Evolutionary conservation across 83 land plant species (phyloP).

Genomic region (Diphasiastrum complanatum): DNA sequence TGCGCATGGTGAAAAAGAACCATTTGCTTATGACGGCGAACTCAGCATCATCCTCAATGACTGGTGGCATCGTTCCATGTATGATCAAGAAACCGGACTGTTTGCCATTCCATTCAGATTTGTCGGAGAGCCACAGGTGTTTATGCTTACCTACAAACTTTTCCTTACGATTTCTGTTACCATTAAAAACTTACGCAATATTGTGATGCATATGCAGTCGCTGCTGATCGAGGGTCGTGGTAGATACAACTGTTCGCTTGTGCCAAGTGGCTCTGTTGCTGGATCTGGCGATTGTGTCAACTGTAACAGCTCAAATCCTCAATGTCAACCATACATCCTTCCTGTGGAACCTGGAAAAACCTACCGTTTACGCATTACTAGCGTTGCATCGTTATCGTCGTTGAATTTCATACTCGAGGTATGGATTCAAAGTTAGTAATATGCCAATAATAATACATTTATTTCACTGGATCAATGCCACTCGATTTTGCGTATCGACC

Average conservation of each 20-base stretch:
- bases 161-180: not conserved
- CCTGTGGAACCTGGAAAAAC: conserved; percentile 44
- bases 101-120: conserved; percentile 50
- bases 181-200: not conserved
- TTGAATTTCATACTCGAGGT: conserved; percentile 67
- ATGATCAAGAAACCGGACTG: conserved; percentile 48
- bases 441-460: too few species aligned
- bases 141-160: not conserved
- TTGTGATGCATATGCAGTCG: conserved; percentile 41
- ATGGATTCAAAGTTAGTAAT: too few species aligned
- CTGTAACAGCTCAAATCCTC: conserved; percentile 26
- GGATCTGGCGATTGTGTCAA: not conserved
- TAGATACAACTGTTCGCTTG: conserved; percentile 46
- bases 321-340: conserved; percentile 38
- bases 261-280: conserved; percentile 10
- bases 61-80: conserved; percentile 56
- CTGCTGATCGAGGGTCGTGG: conserved; percentile 70
- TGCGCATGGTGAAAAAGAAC: conserved; percentile 39
- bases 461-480: too few species aligned
- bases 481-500: too few species aligned
- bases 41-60: conserved; percentile 53
- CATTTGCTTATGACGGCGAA: conserved; percentile 70
- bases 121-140: conserved; percentile 82
- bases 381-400: conserved; percentile 57
- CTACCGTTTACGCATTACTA: conserved; percentile 68